Evolutionary conservation across 495 filamentous ascomycete species (phyloP).

Genomic region (Penicillium mononematosum): DNA sequence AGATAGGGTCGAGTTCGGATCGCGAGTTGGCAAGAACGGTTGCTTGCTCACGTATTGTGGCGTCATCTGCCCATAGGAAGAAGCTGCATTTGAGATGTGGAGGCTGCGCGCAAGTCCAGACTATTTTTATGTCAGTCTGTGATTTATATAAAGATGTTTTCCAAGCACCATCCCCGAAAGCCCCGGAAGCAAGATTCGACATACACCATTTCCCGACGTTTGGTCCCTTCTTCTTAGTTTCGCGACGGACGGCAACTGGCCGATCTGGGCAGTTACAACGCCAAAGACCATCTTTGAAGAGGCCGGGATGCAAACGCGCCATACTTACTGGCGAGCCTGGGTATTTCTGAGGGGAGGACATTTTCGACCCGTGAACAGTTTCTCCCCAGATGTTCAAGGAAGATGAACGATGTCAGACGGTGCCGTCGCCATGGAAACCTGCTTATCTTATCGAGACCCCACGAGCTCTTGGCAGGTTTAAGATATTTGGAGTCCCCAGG

Average conservation of each 20-base stretch:
- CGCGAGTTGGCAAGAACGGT: constrained; percentile 52
- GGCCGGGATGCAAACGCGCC: constrained; percentile 48
- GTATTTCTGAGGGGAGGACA: constrained; percentile 11
- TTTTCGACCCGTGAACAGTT: background rate
- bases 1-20: constrained; percentile 31
- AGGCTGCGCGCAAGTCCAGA: constrained; percentile 64
- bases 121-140: constrained; percentile 24
- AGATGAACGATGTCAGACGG: background rate
- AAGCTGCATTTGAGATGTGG: constrained; percentile 58
- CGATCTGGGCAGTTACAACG: constrained; percentile 66
- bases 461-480: constrained; percentile 9
- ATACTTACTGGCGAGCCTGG: constrained; percentile 32
- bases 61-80: constrained; percentile 70
- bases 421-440: constrained; percentile 8
- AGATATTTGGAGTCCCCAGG: constrained; percentile 1
- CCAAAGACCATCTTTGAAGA: constrained; percentile 57
- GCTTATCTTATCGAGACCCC: constrained; percentile 11
- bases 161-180: background rate
- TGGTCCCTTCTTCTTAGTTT: constrained; percentile 62
- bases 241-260: constrained; percentile 56
- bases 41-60: constrained; percentile 52
- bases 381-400: background rate
- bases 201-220: constrained; percentile 64
- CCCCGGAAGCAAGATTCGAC: background rate
- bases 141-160: background rate